phyloP scores from a whole-genome alignment of 2,329 filamentous ascomycete genomes.

The Epichloe scottii region DNA sequence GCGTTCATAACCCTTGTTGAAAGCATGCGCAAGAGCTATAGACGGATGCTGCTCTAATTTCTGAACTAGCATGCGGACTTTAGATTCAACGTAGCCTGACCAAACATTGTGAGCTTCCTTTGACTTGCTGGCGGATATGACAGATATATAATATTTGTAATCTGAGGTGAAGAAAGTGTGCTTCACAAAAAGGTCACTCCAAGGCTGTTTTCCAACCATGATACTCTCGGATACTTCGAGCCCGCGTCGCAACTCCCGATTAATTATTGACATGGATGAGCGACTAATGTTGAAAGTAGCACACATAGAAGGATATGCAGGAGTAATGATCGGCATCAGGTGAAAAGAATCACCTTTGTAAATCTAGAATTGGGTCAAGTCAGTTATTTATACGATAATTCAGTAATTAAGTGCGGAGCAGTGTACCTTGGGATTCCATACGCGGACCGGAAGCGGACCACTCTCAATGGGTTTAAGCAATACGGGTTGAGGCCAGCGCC shows the following conservation, averaged over 20 bases:
- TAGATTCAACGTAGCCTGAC: slow-evolving; percentile 89
- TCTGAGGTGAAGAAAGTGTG: slow-evolving; percentile 88
- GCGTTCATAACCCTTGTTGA: slow-evolving; percentile 85
- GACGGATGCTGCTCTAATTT: slow-evolving; percentile 69
- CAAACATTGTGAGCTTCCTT: slow-evolving; percentile 78
- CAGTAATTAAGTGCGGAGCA: background rate
- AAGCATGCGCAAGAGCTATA: slow-evolving; percentile 77
- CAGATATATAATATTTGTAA: slow-evolving; percentile 91
- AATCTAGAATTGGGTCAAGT: slow-evolving; percentile 31
- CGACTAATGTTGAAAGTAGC: slow-evolving; percentile 86
- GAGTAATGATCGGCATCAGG: slow-evolving; percentile 96
- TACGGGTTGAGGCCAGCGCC: slow-evolving; percentile 92
- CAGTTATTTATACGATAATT: slow-evolving; percentile 4
- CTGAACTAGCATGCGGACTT: slow-evolving; percentile 73
- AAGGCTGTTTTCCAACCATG: slow-evolving; percentile 60
- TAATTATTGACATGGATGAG: slow-evolving; percentile 75
- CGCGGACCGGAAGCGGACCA: slow-evolving; percentile 65
- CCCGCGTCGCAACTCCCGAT: slow-evolving; percentile 68
- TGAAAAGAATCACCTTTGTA: slow-evolving; percentile 75
- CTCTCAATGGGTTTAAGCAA: slow-evolving; percentile 79
- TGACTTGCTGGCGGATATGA: slow-evolving; percentile 69
- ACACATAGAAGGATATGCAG: slow-evolving; percentile 95
- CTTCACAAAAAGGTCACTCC: slow-evolving; percentile 80
- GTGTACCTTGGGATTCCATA: slow-evolving; percentile 82
- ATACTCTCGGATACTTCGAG: slow-evolving; percentile 69